A percentile compares a stretch with the other conserved stretches of the same genome.
phyloP scores from a whole-genome alignment of 306 rosid genomes.

The Cucumis hystrix region DNA sequence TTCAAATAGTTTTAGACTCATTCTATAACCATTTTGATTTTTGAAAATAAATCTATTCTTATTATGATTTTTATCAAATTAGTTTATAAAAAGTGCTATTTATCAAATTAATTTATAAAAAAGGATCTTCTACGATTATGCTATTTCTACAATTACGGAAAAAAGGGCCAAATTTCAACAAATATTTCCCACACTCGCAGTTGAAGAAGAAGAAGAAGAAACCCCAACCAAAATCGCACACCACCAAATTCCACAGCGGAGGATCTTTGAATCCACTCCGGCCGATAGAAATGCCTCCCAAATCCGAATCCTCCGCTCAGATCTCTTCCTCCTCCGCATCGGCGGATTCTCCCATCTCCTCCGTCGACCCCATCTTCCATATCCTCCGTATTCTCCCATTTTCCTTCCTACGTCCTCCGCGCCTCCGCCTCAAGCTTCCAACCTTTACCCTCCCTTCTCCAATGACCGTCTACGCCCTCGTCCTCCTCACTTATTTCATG shows the following conservation, averaged over 20 bases:
- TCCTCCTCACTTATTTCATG: conserved; percentile 93
- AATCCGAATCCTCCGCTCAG: conserved; percentile 18
- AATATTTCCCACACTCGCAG: neutral
- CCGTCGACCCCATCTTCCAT: conserved; percentile 32
- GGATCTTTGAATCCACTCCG: neutral
- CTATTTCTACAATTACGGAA: neutral
- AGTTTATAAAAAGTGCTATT: neutral
- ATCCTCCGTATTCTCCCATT: conserved; percentile 37
- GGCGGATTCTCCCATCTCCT: conserved; percentile 4
- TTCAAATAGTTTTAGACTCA: too few relatives aligned
- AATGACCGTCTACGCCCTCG: conserved; percentile 51
- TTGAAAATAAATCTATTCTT: too few relatives aligned
- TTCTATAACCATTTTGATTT: too few relatives aligned
- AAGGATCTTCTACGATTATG: neutral
- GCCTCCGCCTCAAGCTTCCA: conserved; percentile 24
- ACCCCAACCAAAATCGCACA: neutral
- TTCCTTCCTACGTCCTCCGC: conserved; percentile 54
- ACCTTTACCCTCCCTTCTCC: conserved; percentile 32
- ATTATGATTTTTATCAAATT: neutral
- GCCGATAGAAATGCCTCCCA: conserved; percentile 23
- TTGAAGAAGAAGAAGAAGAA: neutral
- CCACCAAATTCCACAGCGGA: neutral
- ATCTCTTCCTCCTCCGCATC: conserved; percentile 3
- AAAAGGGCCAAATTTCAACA: neutral
- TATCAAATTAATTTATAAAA: neutral